Percentiles rank a stretch among this genome's conserved stretches.
Evolutionary conservation across 495 filamentous ascomycete species (phyloP).

Genomic region (Oleoguttula mirabilis): DNA sequence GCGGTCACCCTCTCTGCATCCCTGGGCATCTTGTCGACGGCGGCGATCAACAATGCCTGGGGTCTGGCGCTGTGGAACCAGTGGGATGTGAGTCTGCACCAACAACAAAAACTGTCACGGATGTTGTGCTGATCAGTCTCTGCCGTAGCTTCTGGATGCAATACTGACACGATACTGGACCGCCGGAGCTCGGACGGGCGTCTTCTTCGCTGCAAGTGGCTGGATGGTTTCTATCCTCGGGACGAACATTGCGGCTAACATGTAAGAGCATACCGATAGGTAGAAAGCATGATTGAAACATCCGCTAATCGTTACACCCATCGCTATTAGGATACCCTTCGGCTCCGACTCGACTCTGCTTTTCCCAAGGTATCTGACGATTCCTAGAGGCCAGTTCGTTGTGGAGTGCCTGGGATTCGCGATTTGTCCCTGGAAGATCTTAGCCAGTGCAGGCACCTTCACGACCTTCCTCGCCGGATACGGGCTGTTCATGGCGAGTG

Average conservation of each 20-base stretch:
- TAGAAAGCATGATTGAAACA: no score
- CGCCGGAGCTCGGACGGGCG: conserved; percentile 20
- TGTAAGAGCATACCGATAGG: no score
- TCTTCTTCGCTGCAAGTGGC: conserved; percentile 27
- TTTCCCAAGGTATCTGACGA: conserved; percentile 47
- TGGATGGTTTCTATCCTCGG: conserved; percentile 25
- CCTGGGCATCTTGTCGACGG: conserved; percentile 34
- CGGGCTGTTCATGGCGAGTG: conserved; percentile 53
- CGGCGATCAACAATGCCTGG: conserved; percentile 33
- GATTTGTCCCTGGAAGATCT: conserved; percentile 51
- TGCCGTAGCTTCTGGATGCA: conserved; percentile 21
- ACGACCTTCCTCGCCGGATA: conserved; percentile 46
- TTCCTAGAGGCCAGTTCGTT: conserved; percentile 49
- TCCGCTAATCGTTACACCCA: no score
- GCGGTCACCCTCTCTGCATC: conserved; percentile 32
- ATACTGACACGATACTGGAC: conserved; percentile 27
- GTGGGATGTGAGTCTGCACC: conserved; percentile 21
- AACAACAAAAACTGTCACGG: background rate
- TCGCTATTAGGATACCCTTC: conserved; percentile 41
- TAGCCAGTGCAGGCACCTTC: conserved; percentile 45
- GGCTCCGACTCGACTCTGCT: conserved; percentile 52
- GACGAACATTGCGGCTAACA: conserved; percentile 52
- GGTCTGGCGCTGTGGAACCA: conserved; percentile 30
- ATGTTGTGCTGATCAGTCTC: background rate
- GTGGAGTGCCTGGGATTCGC: conserved; percentile 46